phyloP scores from a whole-genome alignment of 2,329 filamentous ascomycete genomes.

The Stenocarpella maydis region DNA sequence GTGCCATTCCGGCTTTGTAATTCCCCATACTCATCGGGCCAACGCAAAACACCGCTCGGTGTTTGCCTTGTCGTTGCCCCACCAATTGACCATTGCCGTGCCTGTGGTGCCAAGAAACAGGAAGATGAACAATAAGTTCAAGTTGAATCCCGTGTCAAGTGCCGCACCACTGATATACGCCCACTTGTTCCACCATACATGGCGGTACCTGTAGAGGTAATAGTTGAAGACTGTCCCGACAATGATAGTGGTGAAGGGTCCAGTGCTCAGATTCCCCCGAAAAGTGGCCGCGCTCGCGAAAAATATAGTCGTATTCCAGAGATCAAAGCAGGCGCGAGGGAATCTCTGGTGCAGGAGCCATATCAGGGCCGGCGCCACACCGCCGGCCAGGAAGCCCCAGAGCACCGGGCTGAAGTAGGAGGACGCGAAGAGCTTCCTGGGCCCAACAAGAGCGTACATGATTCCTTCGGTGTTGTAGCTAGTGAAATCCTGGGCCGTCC shows the following conservation, averaged over 20 bases:
- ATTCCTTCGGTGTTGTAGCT: conserved; percentile 37
- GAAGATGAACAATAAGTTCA: conserved; percentile 38
- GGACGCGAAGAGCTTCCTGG: conserved; percentile 36
- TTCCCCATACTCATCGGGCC: background rate
- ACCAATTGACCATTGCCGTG: conserved; percentile 38
- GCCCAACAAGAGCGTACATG: conserved; percentile 37
- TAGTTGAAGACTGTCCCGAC: conserved; percentile 37
- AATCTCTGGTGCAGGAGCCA: conserved; percentile 37
- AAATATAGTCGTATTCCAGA: conserved; percentile 40
- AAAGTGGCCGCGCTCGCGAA: conserved; percentile 37
- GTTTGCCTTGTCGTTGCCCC: conserved; percentile 36
- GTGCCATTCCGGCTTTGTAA: too few species aligned
- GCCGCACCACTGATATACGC: conserved; percentile 37
- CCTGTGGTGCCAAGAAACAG: conserved; percentile 37
- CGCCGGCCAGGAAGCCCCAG: conserved; percentile 37
- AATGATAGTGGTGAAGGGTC: conserved; percentile 35
- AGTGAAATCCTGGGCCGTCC: conserved; percentile 37
- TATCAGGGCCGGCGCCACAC: conserved; percentile 29
- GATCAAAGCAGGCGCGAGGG: conserved; percentile 32
- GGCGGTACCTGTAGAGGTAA: conserved; percentile 37
- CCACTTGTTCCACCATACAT: conserved; percentile 36
- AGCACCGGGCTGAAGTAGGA: conserved; percentile 35
- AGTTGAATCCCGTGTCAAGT: conserved; percentile 37
- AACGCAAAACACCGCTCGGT: conserved; percentile 36
- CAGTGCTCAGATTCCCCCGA: conserved; percentile 37